A percentile compares a stretch with the other conserved stretches of the same genome.
phyloP scores from a whole-genome alignment of 2,329 filamentous ascomycete genomes.

The Fusarium heterosporum region DNA sequence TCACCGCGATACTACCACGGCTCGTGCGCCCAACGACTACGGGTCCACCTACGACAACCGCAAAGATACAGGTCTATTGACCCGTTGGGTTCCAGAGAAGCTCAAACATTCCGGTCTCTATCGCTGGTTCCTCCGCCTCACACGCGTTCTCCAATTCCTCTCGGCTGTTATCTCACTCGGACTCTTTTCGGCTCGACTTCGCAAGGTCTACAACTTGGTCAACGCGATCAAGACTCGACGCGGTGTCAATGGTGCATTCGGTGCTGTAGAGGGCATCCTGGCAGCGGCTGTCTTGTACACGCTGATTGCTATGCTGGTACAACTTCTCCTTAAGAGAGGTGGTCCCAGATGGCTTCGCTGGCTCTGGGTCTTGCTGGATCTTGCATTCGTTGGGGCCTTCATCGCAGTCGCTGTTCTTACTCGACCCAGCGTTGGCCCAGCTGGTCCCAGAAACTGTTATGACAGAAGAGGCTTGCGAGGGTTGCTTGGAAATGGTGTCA shows the following conservation, averaged over 20 bases:
- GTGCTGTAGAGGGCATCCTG: conserved; percentile 36
- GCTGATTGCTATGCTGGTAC: conserved; percentile 18
- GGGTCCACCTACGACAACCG: not conserved
- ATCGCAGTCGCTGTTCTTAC: conserved; percentile 23
- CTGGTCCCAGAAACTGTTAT: conserved; percentile 21
- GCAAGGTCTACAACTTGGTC: conserved; percentile 20
- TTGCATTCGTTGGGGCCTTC: conserved; percentile 23
- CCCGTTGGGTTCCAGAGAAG: conserved; percentile 20
- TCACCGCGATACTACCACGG: not conserved
- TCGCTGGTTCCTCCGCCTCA: conserved; percentile 35
- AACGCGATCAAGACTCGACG: conserved; percentile 26
- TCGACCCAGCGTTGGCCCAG: conserved; percentile 9
- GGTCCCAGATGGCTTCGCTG: conserved; percentile 30
- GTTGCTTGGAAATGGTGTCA: not conserved
- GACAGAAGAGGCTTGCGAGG: not conserved
- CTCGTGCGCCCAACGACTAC: conserved; percentile 4
- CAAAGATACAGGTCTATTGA: conserved; percentile 15
- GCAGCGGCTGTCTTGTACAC: conserved; percentile 37
- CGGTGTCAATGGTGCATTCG: conserved; percentile 19
- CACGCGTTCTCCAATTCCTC: conserved; percentile 28
- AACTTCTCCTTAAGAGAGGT: conserved; percentile 10
- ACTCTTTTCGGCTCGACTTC: conserved; percentile 27
- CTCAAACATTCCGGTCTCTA: conserved; percentile 30
- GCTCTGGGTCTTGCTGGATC: conserved; percentile 21
- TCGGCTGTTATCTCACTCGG: conserved; percentile 28